Percentiles rank a stretch among this genome's conserved stretches.
phyloP scores from a whole-genome alignment of 2,329 filamentous ascomycete species.

The Diplodia seriata region DNA sequence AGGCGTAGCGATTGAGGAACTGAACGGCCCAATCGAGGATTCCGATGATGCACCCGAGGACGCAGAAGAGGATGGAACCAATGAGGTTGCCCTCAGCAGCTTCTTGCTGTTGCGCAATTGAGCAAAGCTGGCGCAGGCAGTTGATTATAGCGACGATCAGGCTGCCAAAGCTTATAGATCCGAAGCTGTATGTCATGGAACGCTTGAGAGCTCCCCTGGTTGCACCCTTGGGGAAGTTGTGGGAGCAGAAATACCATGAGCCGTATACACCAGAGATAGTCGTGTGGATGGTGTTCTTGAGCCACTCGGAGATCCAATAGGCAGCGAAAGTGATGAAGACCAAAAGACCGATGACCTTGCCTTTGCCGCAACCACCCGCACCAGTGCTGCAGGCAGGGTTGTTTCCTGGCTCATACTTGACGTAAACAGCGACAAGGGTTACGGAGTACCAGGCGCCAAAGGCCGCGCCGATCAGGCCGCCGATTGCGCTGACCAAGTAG shows the following conservation, averaged over 20 bases:
- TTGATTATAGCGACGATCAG: conserved; percentile 88
- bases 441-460: conserved; percentile 87
- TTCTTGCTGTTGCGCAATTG: conserved; percentile 72
- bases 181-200: conserved; percentile 88
- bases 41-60: conserved; percentile 77
- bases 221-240: conserved; percentile 74
- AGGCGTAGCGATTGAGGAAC: conserved; percentile 91
- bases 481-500: conserved; percentile 83
- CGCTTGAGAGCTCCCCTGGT: conserved; percentile 85
- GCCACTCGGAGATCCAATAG: conserved; percentile 92
- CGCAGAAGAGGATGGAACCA: conserved; percentile 71
- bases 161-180: conserved; percentile 86
- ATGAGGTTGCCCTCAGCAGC: conserved; percentile 73
- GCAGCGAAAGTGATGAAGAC: conserved; percentile 89
- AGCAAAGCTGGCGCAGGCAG: conserved; percentile 80
- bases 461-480: conserved; percentile 76
- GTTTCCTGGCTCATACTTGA: conserved; percentile 74
- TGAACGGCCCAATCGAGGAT: conserved; percentile 84
- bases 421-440: conserved; percentile 85
- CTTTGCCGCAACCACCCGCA: conserved; percentile 71
- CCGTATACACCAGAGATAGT: conserved; percentile 85
- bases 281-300: conserved; percentile 86
- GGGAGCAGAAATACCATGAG: conserved; percentile 84
- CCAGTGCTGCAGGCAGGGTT: conserved; percentile 63
- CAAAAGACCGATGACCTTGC: conserved; percentile 81